Evolutionary conservation across 176 grass and related monocot species (phyloP), one percentile per base, ranked within the genome.

Genomic region (Triticum turgidum): DNA sequence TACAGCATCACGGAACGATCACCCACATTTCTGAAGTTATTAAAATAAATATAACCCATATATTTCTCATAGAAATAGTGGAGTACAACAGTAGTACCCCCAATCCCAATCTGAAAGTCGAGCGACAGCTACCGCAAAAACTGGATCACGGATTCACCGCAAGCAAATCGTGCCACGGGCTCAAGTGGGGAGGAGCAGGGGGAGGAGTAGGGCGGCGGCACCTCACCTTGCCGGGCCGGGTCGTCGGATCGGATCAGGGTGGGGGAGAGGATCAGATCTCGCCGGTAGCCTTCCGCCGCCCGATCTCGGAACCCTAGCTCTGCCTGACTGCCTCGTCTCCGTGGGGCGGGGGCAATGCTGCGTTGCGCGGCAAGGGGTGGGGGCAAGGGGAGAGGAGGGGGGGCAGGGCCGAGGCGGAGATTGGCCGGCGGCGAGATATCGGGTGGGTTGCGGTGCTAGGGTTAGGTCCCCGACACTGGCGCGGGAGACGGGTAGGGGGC

Each of bases 141-240:
- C 47, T 56, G 47, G 47, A 77, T 58, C 74, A 56, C 74, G 21
- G 44, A 77, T 77, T 20, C 45, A 77, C 74, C 47, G 49, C 47
- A 56, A 77, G 47, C 47, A 77, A 56, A 77, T 77, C 15, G 9
- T 11, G 18, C 7, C 47, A 21, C 47, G 20, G 45, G 32, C 10
- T 56, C 22, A 6, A 21, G 45, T 20, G 15, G 74, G 1, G 15
- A 9, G 42, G 69, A 11, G 38, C 0, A 29, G 22, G 1, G 0
- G 70, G 11, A 74, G n/a, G 22, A 74, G 69, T 38, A 25, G 45
- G 73, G 49, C 9, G 15, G 74, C 27, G 47, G 74, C 15, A 56
- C 17, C 74, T 34, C 30, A 77, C 74, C 74, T 56, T 58, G 74
- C 9, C 21, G 15, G 74, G 47, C 30, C 45, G 25, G 45, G 24